phyloP scores from a whole-genome alignment of 192 early-diverging fungal genomes.

The Dissophora globulifera region DNA sequence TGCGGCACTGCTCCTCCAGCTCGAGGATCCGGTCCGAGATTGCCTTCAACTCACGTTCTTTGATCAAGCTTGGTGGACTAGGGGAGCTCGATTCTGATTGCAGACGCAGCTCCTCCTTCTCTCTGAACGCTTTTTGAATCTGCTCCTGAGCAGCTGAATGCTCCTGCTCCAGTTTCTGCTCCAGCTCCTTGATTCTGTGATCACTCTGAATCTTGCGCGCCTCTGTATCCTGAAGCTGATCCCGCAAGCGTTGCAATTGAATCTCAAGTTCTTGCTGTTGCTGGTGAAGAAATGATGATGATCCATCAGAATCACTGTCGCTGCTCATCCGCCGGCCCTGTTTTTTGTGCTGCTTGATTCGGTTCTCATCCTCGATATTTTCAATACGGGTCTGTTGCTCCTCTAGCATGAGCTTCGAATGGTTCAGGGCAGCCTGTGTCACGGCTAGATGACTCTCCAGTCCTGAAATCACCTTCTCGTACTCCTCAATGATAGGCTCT shows the following conservation, averaged over 20 bases:
- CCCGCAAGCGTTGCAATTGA: conserved; percentile 14
- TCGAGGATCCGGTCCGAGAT: conserved; percentile 13
- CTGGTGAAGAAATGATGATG: background rate
- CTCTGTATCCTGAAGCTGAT: conserved; percentile 29
- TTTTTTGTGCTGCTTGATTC: background rate
- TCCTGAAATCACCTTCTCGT: conserved; percentile 69
- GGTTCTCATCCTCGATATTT: conserved; percentile 44
- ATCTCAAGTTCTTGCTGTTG: conserved; percentile 5
- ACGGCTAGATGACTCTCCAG: conserved; percentile 71
- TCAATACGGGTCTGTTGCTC: conserved; percentile 67
- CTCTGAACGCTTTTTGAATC: conserved; percentile 21
- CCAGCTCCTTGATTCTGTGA: conserved; percentile 32
- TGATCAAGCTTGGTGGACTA: background rate
- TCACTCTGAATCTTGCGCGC: conserved; percentile 21
- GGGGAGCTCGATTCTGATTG: background rate
- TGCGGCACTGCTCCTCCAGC: conserved; percentile 24
- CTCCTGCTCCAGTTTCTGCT: conserved; percentile 29
- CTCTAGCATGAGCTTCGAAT: conserved; percentile 62
- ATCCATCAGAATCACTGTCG: conserved; percentile 5
- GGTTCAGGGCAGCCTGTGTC: conserved; percentile 66
- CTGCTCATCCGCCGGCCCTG: background rate
- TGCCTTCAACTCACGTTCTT: conserved; percentile 19
- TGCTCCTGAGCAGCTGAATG: conserved; percentile 22
- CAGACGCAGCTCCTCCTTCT: conserved; percentile 30
- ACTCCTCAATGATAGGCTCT: conserved; percentile 77